Conservation (phyloP, 1,284 basidiomycete genomes). For the Leccinum angustisporum region DNA sequence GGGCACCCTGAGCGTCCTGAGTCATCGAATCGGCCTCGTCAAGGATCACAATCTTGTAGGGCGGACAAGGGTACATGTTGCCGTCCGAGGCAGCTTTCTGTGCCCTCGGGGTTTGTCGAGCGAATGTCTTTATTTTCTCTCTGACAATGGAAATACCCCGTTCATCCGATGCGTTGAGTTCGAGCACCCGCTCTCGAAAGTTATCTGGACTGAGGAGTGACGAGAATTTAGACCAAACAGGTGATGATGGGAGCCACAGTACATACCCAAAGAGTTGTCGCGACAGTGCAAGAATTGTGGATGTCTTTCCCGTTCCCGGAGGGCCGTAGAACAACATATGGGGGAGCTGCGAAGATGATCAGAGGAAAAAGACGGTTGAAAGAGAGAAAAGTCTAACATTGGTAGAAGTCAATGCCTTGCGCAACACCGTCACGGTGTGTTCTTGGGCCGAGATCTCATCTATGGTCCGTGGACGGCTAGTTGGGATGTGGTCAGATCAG, state of each 20-base stretch:
- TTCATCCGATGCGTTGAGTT: constrained; percentile 99
- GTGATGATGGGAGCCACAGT: neutral
- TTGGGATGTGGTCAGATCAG: constrained; percentile 9
- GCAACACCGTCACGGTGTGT: constrained; percentile 90
- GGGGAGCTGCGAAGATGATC: constrained; percentile 68
- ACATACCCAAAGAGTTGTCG: constrained; percentile 92
- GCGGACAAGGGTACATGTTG: constrained; percentile 90
- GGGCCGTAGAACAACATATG: constrained; percentile 99
- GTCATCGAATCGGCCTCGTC: constrained; percentile 99
- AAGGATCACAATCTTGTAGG: constrained; percentile 98
- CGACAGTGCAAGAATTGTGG: constrained; percentile 93
- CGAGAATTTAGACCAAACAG: constrained; percentile 1
- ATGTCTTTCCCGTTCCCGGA: constrained; percentile 98
- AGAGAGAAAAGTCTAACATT: constrained; percentile 60
- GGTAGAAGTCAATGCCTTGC: constrained; percentile 87
- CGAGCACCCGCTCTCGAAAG: constrained; percentile 90
- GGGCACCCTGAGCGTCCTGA: constrained; percentile 95
- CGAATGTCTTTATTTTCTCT: constrained; percentile 99
- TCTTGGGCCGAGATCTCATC: constrained; percentile 98
- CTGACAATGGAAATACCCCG: constrained; percentile 95
- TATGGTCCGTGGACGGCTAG: constrained; percentile 94
- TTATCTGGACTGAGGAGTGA: constrained; percentile 80
- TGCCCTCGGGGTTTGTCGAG: constrained; percentile 89
- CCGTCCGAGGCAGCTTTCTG: constrained; percentile 75
- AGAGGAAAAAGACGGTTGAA: neutral